These are phyloP conservation scores for Microglena sp. DNA, from an alignment of 139 green algal genomes.

Conservation along the genomic window DNA sequence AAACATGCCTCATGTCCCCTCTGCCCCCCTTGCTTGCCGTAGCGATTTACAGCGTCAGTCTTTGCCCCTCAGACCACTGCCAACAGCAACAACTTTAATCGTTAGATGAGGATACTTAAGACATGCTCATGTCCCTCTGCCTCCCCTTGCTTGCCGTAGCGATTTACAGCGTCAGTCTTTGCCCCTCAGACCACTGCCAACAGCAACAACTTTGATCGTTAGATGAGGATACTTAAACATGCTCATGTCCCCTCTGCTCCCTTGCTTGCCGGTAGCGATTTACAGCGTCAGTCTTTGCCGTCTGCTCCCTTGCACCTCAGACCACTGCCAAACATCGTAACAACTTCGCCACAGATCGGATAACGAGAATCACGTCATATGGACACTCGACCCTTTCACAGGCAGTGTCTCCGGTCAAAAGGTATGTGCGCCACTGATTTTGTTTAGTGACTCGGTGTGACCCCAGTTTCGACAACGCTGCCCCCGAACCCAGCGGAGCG, in stretches of 20 bases:
- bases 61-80: neutral
- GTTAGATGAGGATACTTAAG: neutral
- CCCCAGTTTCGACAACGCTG: neutral
- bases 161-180: conserved; percentile 21
- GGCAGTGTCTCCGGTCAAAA: conserved; percentile 2
- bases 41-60: neutral
- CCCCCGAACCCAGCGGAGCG: neutral
- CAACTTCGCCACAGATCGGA: no score
- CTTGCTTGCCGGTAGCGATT: neutral
- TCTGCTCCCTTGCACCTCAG: no score
- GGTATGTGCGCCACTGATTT: neutral
- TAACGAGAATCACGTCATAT: no score
- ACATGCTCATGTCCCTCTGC: neutral
- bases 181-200: conserved; percentile 7
- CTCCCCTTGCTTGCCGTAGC: conserved; percentile 12
- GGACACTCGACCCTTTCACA: conserved; percentile 1
- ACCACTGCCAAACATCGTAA: no score
- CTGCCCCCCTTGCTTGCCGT: neutral
- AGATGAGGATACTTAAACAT: conserved; percentile 21
- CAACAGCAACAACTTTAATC: no score
- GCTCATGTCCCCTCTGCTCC: neutral
- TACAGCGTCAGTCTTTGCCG: no score
- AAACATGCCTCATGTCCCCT: neutral
- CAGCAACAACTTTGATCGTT: conserved; percentile 32
- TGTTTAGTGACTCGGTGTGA: neutral